A percentile compares a stretch with the other conserved stretches of the same genome.
Evolutionary conservation across 1,284 basidiomycete species (phyloP).

Genomic region (Ustilago crameri): DNA sequence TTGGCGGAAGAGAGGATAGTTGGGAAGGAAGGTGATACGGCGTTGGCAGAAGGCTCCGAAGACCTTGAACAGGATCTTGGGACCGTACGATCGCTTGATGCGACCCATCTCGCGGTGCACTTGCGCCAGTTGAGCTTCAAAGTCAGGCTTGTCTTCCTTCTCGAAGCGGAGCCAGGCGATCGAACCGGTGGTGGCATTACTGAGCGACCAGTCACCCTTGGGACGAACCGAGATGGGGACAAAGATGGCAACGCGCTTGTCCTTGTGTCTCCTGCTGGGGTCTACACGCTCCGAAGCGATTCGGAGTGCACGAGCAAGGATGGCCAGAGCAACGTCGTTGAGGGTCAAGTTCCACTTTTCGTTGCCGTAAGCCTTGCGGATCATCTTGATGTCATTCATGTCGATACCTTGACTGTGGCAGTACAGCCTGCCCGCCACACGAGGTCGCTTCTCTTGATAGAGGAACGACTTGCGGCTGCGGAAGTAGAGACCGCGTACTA

Average conservation of each 20-base stretch:
- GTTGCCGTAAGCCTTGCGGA: slow-evolving; percentile 62
- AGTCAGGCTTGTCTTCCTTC: slow-evolving; percentile 46
- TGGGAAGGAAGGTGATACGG: slow-evolving; percentile 59
- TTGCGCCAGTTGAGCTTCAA: slow-evolving; percentile 54
- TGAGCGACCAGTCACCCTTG: slow-evolving; percentile 63
- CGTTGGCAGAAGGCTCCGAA: slow-evolving; percentile 52
- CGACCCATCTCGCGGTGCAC: slow-evolving; percentile 65
- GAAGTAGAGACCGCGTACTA: slow-evolving; percentile 64
- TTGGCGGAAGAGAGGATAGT: slow-evolving; percentile 56
- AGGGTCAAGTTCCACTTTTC: slow-evolving; percentile 59
- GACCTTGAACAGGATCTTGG: slow-evolving; percentile 59
- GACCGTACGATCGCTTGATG: slow-evolving; percentile 62
- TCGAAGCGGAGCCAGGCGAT: slow-evolving; percentile 65
- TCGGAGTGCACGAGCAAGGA: slow-evolving; percentile 61
- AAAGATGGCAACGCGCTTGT: slow-evolving; percentile 66
- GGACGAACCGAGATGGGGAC: slow-evolving; percentile 64
- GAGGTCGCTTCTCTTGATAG: slow-evolving; percentile 48
- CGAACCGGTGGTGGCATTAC: slow-evolving; percentile 64
- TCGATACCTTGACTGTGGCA: slow-evolving; percentile 63
- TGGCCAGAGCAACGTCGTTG: slow-evolving; percentile 66
- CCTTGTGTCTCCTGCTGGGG: slow-evolving; percentile 47
- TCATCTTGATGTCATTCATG: slow-evolving; percentile 65
- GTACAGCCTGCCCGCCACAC: slow-evolving; percentile 55
- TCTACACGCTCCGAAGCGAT: slow-evolving; percentile 58
- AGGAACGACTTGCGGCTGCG: slow-evolving; percentile 60